Percentiles rank a stretch among this genome's conserved stretches.
Conservation (phyloP, 768 basidiomycete species). For the Boletellus ananiceps region DNA sequence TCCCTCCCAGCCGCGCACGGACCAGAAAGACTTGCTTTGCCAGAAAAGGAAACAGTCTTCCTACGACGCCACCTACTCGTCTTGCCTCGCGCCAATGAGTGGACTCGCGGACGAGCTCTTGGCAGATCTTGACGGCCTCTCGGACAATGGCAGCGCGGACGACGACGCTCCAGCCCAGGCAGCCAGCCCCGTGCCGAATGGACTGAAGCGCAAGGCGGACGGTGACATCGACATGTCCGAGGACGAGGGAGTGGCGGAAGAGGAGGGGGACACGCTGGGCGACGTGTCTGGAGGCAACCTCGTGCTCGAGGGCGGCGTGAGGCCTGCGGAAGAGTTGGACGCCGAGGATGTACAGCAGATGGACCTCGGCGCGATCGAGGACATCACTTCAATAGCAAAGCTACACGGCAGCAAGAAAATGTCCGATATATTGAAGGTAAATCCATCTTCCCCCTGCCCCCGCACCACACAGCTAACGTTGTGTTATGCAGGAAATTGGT, state of each 20-base stretch:
- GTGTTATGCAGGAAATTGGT: slow-evolving; percentile 68
- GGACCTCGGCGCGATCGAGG: slow-evolving; percentile 81
- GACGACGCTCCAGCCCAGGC: slow-evolving; percentile 28
- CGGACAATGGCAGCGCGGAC: slow-evolving; percentile 56
- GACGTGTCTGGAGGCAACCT: slow-evolving; percentile 48
- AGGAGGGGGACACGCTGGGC: slow-evolving; percentile 36
- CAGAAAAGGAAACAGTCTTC: slow-evolving; percentile 7
- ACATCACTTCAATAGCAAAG: slow-evolving; percentile 85
- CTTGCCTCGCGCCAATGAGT: slow-evolving; percentile 48
- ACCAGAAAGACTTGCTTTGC: slow-evolving; percentile 4
- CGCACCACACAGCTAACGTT: not conserved
- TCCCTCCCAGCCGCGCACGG: slow-evolving; percentile 6
- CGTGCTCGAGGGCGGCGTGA: slow-evolving; percentile 80
- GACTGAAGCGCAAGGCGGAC: slow-evolving; percentile 63
- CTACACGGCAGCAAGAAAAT: slow-evolving; percentile 84
- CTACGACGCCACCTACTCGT: not conserved
- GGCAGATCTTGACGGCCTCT: slow-evolving; percentile 86
- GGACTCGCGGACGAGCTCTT: slow-evolving; percentile 88
- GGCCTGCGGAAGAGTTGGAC: slow-evolving; percentile 94
- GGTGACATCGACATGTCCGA: slow-evolving; percentile 54
- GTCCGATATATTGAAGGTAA: slow-evolving; percentile 79
- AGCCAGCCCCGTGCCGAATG: slow-evolving; percentile 22
- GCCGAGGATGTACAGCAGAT: slow-evolving; percentile 91
- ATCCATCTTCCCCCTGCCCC: slow-evolving; percentile 3
- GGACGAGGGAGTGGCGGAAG: slow-evolving; percentile 42